Percentiles rank a stretch among this genome's conserved stretches.
Conservation (phyloP, 2,329 filamentous ascomycete genomes). For the Monosporascus sp. region DNA sequence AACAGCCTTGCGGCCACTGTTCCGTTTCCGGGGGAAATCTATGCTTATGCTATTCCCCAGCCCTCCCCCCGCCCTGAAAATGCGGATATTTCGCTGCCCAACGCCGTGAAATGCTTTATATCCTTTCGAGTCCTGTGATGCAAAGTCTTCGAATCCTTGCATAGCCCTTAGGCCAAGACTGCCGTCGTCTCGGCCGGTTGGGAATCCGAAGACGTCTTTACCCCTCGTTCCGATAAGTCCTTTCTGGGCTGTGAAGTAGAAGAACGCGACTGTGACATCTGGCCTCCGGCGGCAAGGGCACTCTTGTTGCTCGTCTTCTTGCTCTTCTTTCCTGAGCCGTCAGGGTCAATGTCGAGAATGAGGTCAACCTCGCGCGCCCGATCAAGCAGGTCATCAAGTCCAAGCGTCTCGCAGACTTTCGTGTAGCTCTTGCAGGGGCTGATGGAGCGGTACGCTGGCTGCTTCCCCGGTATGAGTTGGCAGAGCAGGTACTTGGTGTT, state of each 20-base stretch:
- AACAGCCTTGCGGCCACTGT: background rate
- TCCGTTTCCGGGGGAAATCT: background rate
- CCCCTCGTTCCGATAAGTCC: conserved; percentile 26
- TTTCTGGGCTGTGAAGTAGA: conserved; percentile 17
- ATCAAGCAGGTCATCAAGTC: conserved; percentile 57
- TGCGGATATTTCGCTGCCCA: conserved; percentile 5
- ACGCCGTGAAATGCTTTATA: conserved; percentile 19
- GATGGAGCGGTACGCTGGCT: conserved; percentile 55
- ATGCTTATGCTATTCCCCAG: conserved; percentile 2
- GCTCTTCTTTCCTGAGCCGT: conserved; percentile 40
- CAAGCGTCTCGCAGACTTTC: conserved; percentile 61
- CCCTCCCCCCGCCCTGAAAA: background rate
- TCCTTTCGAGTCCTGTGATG: conserved; percentile 2
- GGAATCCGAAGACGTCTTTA: conserved; percentile 7
- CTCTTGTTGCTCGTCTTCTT: conserved; percentile 28
- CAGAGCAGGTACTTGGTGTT: conserved; percentile 91
- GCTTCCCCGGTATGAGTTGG: conserved; percentile 81
- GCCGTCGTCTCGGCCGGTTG: conserved; percentile 10
- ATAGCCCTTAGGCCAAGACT: conserved; percentile 6
- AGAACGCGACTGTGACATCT: conserved; percentile 34
- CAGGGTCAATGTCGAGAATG: conserved; percentile 53
- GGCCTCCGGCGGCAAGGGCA: conserved; percentile 44
- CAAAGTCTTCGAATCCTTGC: background rate
- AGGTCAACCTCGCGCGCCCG: conserved; percentile 62
- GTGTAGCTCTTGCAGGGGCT: conserved; percentile 65